Conservation (phyloP, 1,284 basidiomycete genomes). For the Chalciporus sp. region DNA sequence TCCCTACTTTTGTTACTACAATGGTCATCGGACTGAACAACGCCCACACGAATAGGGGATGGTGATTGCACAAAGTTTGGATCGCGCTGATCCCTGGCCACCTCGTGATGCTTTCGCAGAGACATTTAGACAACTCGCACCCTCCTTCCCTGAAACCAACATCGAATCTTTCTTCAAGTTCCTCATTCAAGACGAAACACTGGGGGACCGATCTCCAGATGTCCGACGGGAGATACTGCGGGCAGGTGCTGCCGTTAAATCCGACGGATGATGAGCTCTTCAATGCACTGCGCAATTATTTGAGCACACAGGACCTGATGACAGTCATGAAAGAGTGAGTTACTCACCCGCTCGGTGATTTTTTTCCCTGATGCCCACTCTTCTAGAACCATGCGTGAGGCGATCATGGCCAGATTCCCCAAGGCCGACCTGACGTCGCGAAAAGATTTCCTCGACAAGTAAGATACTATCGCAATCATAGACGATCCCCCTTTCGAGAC, state of each 20-base stretch:
- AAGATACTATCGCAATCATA: slow-evolving; percentile 81
- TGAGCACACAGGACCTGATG: slow-evolving; percentile 93
- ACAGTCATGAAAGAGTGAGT: slow-evolving; percentile 90
- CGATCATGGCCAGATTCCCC: slow-evolving; percentile 84
- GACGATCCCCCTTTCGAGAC: background rate
- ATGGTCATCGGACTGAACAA: background rate
- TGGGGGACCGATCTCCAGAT: slow-evolving; percentile 84
- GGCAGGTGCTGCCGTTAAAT: slow-evolving; percentile 79
- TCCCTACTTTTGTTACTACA: slow-evolving; percentile 8
- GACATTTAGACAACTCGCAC: slow-evolving; percentile 73
- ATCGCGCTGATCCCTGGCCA: slow-evolving; percentile 92
- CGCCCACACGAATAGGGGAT: slow-evolving; percentile 66
- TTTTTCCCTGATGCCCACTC: slow-evolving; percentile 8
- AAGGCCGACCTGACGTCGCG: slow-evolving; percentile 80
- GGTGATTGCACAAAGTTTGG: slow-evolving; percentile 88
- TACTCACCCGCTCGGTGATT: slow-evolving; percentile 1
- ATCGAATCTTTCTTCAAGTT: slow-evolving; percentile 87
- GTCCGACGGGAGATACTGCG: slow-evolving; percentile 89
- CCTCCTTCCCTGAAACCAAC: slow-evolving; percentile 64
- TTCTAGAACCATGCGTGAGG: slow-evolving; percentile 76
- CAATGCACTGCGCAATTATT: slow-evolving; percentile 74
- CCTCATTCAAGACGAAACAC: slow-evolving; percentile 81
- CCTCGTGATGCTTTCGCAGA: slow-evolving; percentile 78
- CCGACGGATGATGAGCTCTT: slow-evolving; percentile 87
- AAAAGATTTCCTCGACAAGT: slow-evolving; percentile 83